A percentile compares a stretch with the other conserved stretches of the same genome.
phyloP scores from a whole-genome alignment of 164 flowering plant genomes.

The Vitis vinifera region DNA sequence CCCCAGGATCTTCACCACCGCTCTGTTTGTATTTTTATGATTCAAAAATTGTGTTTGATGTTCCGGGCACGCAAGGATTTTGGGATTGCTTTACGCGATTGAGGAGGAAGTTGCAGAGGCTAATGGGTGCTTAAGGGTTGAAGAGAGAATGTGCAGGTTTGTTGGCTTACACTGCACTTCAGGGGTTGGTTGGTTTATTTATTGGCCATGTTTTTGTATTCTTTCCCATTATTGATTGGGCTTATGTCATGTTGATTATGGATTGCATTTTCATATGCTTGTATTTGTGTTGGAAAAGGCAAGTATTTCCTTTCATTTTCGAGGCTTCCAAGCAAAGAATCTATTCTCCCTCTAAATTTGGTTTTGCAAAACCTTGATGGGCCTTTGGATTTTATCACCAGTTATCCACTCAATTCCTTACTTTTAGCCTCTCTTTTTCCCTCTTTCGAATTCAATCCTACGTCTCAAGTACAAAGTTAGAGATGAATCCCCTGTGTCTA shows the following conservation, averaged over 20 bases:
- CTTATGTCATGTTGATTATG: background rate
- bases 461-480: no score
- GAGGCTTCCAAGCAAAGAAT: conserved; percentile 35
- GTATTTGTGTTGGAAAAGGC: background rate
- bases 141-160: conserved; percentile 14
- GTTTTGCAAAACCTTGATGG: background rate
- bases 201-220: background rate
- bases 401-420: background rate
- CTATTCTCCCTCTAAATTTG: background rate
- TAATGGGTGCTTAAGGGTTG: conserved; percentile 4
- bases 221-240: background rate
- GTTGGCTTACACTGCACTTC: conserved; percentile 34
- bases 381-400: no score
- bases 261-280: background rate
- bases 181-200: background rate
- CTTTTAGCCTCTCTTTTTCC: no score
- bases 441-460: no score
- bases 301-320: conserved; percentile 1
- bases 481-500: no score
- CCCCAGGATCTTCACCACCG: no score
- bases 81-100: conserved; percentile 52
- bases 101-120: conserved; percentile 19
- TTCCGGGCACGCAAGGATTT: conserved; percentile 45
- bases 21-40: background rate
- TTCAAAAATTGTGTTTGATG: conserved; percentile 2